A percentile compares a stretch with the other conserved stretches of the same genome.
These are phyloP conservation scores for Spathaspora sp. DNA, from an alignment of 1,139 yeast genomes.

Conservation along the genomic window DNA sequence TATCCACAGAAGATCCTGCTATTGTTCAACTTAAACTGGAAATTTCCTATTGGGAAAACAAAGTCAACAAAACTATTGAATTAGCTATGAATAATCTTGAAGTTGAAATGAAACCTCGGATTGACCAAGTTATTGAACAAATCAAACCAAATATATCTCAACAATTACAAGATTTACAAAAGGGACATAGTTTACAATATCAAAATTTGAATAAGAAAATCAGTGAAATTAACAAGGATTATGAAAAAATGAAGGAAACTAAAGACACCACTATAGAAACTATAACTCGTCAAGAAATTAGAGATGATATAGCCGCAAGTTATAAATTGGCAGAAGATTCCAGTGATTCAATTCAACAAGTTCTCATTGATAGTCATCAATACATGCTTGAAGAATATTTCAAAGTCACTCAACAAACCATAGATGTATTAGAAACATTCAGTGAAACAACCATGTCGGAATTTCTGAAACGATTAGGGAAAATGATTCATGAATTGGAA, in stretches of 20 bases:
- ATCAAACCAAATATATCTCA: slow-evolving; percentile 39
- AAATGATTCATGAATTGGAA: slow-evolving; percentile 30
- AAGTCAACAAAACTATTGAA: slow-evolving; percentile 40
- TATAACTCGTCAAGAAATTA: slow-evolving; percentile 57
- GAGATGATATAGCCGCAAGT: slow-evolving; percentile 47
- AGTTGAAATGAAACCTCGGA: slow-evolving; percentile 36
- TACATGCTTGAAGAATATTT: slow-evolving; percentile 37
- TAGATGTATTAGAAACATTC: slow-evolving; percentile 70
- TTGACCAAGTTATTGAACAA: slow-evolving; percentile 30
- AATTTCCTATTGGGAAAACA: slow-evolving; percentile 31
- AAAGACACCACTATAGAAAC: slow-evolving; percentile 31
- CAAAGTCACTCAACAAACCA: slow-evolving; percentile 48
- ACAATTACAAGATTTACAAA: slow-evolving; percentile 42
- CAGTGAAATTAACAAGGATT: slow-evolving; percentile 48
- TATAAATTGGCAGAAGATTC: slow-evolving; percentile 35
- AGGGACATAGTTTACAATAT: slow-evolving; percentile 44
- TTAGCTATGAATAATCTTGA: slow-evolving; percentile 45
- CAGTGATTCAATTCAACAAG: slow-evolving; percentile 31
- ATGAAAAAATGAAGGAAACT: slow-evolving; percentile 40
- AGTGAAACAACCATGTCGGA: slow-evolving; percentile 65
- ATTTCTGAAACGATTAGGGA: slow-evolving; percentile 39
- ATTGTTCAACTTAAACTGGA: slow-evolving; percentile 26
- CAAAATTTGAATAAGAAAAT: slow-evolving; percentile 46
- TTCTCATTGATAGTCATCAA: slow-evolving; percentile 36
- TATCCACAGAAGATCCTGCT: slow-evolving; percentile 14